Percentiles rank a stretch among this genome's conserved stretches.
phyloP scores from a whole-genome alignment of 2,329 filamentous ascomycete genomes.

The Aspergillus awamori region DNA sequence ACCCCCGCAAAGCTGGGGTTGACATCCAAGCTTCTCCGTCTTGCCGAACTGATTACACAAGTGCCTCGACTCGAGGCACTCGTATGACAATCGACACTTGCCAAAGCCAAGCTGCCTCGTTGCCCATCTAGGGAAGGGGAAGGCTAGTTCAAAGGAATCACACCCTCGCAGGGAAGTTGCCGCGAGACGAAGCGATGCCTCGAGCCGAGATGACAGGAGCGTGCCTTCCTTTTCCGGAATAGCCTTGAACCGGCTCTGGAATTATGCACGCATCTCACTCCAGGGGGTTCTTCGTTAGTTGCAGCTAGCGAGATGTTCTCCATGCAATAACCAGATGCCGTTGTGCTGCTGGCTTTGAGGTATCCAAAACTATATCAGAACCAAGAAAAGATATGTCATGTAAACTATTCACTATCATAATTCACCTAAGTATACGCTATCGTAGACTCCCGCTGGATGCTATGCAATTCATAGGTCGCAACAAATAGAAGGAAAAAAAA shows the following conservation, averaged over 20 bases:
- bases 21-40: not conserved
- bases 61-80: not conserved
- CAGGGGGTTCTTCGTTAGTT: too few relatives aligned
- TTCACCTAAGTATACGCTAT: not conserved
- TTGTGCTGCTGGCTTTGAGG: too few relatives aligned
- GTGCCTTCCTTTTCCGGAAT: not conserved
- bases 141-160: not conserved
- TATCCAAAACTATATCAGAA: too few relatives aligned
- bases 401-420: not conserved
- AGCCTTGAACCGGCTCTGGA: not conserved
- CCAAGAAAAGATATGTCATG: not conserved
- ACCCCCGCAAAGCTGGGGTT: not conserved
- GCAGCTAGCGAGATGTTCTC: too few relatives aligned
- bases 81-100: too few relatives aligned
- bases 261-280: too few relatives aligned
- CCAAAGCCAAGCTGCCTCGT: too few relatives aligned
- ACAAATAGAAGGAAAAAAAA: not conserved
- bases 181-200: not conserved
- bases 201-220: not conserved
- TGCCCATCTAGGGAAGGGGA: too few relatives aligned
- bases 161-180: not conserved
- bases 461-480: conserved; percentile 1
- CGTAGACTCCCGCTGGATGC: conserved; percentile 7
- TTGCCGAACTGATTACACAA: not conserved
- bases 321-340: too few relatives aligned